Evolutionary conservation across 1,284 basidiomycete species (phyloP), one percentile per base, ranked within the genome.

Genomic region (Coriolopsis trogii): DNA sequence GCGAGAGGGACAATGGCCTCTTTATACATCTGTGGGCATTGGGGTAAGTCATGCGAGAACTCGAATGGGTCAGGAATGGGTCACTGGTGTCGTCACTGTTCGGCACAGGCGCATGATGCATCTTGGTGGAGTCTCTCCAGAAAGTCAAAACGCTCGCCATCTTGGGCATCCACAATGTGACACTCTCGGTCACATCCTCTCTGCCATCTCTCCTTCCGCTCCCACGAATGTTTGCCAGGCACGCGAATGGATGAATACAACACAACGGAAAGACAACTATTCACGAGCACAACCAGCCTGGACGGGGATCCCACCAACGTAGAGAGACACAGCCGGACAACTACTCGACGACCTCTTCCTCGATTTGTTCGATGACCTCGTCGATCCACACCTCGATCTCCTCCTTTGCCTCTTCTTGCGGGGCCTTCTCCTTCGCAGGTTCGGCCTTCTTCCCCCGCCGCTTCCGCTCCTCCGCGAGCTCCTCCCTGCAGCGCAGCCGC

Each of bases 371-470:
- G 63, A 96, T 82, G 47, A 94, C 82, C 70, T 95, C 94, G 66
- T 96, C 93, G 51, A 93, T 75, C 89, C 89, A 91, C 49, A 95
- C 89, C 69, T 93, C 91, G 56, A 95, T 91, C 71, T 89, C 89
- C 71, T 94, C 91, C 69, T 87, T 85, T 58, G 78, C 84, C 63
- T 85, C 81, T 42, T 85, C 79, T 53, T 75, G 70, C 41, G 78
- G 76, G 30, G 69, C 68, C 53, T 70, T 68, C 55, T 73, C 63
- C 26, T 58, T 61, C 36, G 63, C 73, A 36, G 61, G 48, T 26
- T 74, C 69, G 21, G 36, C 50, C 47, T 66, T 75, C 66, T 74
- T 70, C 13, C 71, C 74, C 41, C 67, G 66, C 36, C 56, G 63
- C 76, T 58, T 58, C 47, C 59, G 63, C 46, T 81, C 78, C 41